A percentile compares a stretch with the other conserved stretches of the same genome.
Evolutionary conservation across 2,329 filamentous ascomycete species (phyloP).

Genomic region (Albifimbria verrucaria): DNA sequence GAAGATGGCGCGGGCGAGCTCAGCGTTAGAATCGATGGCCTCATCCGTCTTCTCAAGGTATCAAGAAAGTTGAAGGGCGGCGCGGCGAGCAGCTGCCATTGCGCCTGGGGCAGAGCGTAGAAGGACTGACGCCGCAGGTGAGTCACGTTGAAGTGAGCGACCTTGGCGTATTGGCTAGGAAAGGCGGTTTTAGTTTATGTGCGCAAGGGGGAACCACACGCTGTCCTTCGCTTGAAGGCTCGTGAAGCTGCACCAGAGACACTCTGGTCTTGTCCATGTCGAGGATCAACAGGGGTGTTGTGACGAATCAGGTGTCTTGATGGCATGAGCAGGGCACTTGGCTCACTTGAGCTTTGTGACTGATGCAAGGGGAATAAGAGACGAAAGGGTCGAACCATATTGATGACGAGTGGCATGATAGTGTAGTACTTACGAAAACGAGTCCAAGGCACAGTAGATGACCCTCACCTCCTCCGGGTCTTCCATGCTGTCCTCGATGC

Average conservation of each 20-base stretch:
- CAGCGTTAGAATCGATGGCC: slow-evolving; percentile 84
- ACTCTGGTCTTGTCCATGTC: not conserved
- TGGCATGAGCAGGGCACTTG: not conserved
- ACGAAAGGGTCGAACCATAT: not conserved
- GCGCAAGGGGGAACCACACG: no score
- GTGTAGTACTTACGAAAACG: slow-evolving; percentile 68
- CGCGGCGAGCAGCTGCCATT: slow-evolving; percentile 78
- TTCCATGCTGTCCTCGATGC: slow-evolving; percentile 61
- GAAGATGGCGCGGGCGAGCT: slow-evolving; percentile 76
- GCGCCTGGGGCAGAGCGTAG: slow-evolving; percentile 79
- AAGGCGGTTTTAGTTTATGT: not conserved
- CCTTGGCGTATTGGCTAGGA: slow-evolving; percentile 74
- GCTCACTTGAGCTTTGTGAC: not conserved
- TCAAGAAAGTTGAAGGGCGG: slow-evolving; percentile 82
- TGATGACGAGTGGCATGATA: not conserved
- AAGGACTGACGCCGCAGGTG: slow-evolving; percentile 89
- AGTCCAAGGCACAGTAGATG: slow-evolving; percentile 79
- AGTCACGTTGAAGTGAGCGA: slow-evolving; percentile 85
- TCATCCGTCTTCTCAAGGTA: slow-evolving; percentile 77
- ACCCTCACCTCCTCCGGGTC: slow-evolving; percentile 81
- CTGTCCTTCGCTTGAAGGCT: no score
- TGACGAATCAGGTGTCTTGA: not conserved
- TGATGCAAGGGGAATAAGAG: not conserved
- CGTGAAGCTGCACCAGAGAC: no score
- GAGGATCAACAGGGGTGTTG: not conserved